Conservation (phyloP, 1,284 basidiomycete species). For the Malassezia brasiliensis region DNA sequence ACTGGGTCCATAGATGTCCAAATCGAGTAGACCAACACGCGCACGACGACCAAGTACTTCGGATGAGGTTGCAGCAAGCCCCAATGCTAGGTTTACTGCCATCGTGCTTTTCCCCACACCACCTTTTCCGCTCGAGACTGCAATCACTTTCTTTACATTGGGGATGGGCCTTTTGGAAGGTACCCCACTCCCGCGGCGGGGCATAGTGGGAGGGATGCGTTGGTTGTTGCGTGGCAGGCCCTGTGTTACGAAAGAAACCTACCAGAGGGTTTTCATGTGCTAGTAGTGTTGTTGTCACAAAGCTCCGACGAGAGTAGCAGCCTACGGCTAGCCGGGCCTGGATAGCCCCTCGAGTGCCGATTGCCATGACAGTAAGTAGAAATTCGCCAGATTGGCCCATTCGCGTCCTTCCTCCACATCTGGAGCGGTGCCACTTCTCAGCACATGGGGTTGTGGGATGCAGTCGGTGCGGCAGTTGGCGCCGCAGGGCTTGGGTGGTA, state of each 20-base stretch:
- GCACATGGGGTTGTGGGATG: no score
- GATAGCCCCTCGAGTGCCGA: no score
- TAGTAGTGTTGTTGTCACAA: background rate
- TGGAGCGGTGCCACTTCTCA: no score
- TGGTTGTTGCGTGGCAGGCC: slow-evolving; percentile 40
- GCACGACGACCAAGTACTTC: slow-evolving; percentile 16
- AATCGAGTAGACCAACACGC: slow-evolving; percentile 75
- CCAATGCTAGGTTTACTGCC: slow-evolving; percentile 71
- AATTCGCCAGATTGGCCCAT: no score
- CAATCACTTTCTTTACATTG: slow-evolving; percentile 59
- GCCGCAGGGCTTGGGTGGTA: slow-evolving; percentile 56
- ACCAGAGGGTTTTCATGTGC: slow-evolving; percentile 39
- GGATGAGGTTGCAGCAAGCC: slow-evolving; percentile 50
- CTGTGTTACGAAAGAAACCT: background rate
- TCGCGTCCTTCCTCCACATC: no score
- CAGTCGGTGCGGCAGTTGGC: background rate
- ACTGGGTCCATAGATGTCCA: slow-evolving; percentile 93
- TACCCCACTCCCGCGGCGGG: slow-evolving; percentile 44
- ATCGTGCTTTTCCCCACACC: slow-evolving; percentile 95
- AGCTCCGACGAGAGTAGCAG: background rate
- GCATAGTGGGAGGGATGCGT: slow-evolving; percentile 34
- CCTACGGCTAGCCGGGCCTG: no score
- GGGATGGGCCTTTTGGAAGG: slow-evolving; percentile 52
- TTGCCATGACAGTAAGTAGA: no score
- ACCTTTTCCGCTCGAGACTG: slow-evolving; percentile 87